Conservation (phyloP, 169 alveolate species). For the Cryptosporidium viatorum region DNA sequence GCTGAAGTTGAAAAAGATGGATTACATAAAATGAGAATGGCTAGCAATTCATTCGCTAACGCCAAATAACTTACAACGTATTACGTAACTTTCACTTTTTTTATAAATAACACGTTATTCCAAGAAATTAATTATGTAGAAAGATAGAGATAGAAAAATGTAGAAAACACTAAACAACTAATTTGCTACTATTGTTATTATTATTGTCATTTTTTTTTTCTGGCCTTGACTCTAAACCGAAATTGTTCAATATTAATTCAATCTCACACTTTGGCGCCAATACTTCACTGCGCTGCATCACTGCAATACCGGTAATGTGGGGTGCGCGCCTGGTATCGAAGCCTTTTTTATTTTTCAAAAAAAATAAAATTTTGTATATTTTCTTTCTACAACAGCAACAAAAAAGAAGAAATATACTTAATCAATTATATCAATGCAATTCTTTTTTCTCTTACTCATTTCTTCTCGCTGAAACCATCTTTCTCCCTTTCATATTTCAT, state of each 20-base stretch:
- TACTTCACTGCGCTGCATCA: background rate
- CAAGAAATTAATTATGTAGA: background rate
- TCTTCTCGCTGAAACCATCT: background rate
- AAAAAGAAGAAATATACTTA: no score
- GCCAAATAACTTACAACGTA: background rate
- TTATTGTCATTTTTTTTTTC: no score
- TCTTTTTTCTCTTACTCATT: background rate
- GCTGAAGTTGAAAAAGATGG: conserved; percentile 69
- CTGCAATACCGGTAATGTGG: conserved; percentile 17
- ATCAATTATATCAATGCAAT: no score
- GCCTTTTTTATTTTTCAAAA: background rate
- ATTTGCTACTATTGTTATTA: no score
- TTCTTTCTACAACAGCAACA: background rate
- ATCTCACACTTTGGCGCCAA: background rate
- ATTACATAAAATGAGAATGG: conserved; percentile 29
- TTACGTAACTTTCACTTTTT: background rate
- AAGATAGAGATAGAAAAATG: no score
- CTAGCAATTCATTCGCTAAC: background rate
- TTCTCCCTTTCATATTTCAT: no score
- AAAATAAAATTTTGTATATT: background rate
- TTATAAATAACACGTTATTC: background rate
- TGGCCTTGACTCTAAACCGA: no score
- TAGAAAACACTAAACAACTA: no score
- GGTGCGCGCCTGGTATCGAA: background rate
- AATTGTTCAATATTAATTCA: background rate